phyloP scores from a whole-genome alignment of 305 asterid genomes.

The Stenogyne calaminthoides region DNA sequence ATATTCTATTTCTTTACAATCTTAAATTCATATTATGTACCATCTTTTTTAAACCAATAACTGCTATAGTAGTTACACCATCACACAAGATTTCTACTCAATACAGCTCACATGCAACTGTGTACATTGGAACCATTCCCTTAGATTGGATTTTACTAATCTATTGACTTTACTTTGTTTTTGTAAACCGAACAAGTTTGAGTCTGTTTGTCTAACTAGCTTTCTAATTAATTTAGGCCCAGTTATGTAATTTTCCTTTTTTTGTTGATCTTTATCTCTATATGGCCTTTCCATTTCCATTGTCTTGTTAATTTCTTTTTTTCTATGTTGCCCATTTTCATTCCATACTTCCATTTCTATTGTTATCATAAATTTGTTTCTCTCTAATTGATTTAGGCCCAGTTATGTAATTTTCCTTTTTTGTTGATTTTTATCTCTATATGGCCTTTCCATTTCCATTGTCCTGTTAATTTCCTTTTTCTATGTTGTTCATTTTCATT shows the following conservation, averaged over 20 bases:
- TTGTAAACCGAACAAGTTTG: not conserved
- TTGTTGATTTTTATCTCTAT: not conserved
- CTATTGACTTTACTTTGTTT: no score
- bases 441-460: not conserved
- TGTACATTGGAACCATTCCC: no score
- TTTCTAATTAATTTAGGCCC: not conserved
- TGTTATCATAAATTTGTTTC: not conserved
- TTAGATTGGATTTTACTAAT: no score
- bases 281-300: not conserved
- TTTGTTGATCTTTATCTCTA: not conserved
- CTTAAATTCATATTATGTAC: not conserved
- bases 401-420: not conserved
- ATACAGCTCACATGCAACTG: no score
- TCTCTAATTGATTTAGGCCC: not conserved
- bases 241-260: not conserved
- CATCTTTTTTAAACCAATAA: not conserved
- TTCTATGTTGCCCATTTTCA: not conserved
- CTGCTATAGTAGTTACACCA: not conserved
- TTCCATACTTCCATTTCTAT: not conserved
- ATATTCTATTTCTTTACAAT: not conserved
- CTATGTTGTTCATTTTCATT: not conserved
- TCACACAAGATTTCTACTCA: not conserved
- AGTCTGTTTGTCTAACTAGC: not conserved
- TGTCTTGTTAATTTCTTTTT: not conserved
- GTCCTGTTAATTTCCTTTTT: not conserved